Evolutionary conservation across 345 rosid species (phyloP), one percentile per base, ranked within the genome.

Genomic region (Lagerstroemia speciosa): DNA sequence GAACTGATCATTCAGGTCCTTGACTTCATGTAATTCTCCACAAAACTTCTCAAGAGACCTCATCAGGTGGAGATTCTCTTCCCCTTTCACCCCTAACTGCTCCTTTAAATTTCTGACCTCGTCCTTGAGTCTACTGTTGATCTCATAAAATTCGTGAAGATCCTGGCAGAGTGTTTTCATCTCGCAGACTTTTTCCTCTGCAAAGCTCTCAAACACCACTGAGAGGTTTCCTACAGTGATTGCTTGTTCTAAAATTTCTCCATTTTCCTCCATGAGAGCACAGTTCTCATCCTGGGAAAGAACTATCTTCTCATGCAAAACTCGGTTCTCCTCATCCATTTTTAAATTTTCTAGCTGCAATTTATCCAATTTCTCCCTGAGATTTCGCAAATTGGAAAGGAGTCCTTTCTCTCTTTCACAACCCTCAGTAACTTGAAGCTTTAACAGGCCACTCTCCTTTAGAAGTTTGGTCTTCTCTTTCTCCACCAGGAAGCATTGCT

Each of bases 251-350:
- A 87, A 71, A 73, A 79, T 60, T 29, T 64, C 74, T 62, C 33
- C 40, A 60, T 84, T 87, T 73, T 93, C 96, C 74, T 85, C 89
- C 74, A 84, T 86, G 60, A 86, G 91, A 34, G 68, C n/a, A 60
- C n/a, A 31, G 70, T 77, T 79, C 64, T 84, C 82, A 76, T 77
- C 79, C 79, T 83, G 79, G 70, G 85, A 72, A 45, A 81, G 79
- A 67, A 79, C 73, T 65, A 84, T 72, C 65, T 82, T 83, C 78
- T 76, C 45, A 15, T 66, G 75, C 83, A 89, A 71, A 67, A 55
- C 32, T 69, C 75, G 63, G 72, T 83, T 87, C 74, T 84, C 84
- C 68, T 65, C 80, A 20, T 77, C 84, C 57, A 71, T 80, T 68
- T 77, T 81, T 37, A 71, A 68, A 73, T 85, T 80, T 62, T 87